Conservation (phyloP, 371 early-diverging fungal genomes). For the Syncephalis plumigaleata region DNA sequence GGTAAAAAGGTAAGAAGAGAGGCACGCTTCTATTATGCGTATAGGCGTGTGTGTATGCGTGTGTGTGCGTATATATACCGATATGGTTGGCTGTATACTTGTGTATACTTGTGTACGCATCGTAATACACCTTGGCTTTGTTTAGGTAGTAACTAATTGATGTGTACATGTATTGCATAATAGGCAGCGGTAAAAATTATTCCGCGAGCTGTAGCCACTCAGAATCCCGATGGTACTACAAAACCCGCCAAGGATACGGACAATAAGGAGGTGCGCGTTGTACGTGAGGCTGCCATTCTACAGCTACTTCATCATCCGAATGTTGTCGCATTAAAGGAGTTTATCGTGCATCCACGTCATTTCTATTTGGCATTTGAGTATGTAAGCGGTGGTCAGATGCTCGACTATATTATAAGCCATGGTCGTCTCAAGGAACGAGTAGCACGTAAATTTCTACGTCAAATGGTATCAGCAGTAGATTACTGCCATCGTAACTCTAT, state of each 20-base stretch:
- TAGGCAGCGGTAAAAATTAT: constrained; percentile 74
- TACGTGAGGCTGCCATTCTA: constrained; percentile 82
- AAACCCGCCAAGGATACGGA: constrained; percentile 36
- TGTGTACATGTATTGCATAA: too few relatives aligned
- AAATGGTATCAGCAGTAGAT: constrained; percentile 63
- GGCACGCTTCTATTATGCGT: too few relatives aligned
- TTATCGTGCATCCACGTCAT: constrained; percentile 59
- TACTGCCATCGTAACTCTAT: not conserved
- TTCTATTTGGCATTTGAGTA: constrained; percentile 92
- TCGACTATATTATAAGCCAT: constrained; percentile 75
- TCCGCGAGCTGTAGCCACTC: constrained; percentile 22
- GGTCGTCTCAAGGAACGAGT: constrained; percentile 76
- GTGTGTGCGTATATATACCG: too few relatives aligned
- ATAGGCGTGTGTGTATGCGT: not conserved
- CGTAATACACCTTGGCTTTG: too few relatives aligned
- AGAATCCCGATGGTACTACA: constrained; percentile 15
- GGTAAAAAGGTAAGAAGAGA: constrained; percentile 83
- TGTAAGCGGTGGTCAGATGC: constrained; percentile 72
- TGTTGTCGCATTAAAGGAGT: constrained; percentile 64
- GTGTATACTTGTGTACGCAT: too few relatives aligned
- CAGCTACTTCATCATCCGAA: constrained; percentile 81
- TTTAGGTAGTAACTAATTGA: too few relatives aligned
- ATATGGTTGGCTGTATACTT: too few relatives aligned
- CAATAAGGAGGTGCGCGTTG: constrained; percentile 59
- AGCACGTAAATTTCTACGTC: constrained; percentile 79